phyloP scores from a whole-genome alignment of 2,329 filamentous ascomycete genomes.

The Verticillium isaacii region DNA sequence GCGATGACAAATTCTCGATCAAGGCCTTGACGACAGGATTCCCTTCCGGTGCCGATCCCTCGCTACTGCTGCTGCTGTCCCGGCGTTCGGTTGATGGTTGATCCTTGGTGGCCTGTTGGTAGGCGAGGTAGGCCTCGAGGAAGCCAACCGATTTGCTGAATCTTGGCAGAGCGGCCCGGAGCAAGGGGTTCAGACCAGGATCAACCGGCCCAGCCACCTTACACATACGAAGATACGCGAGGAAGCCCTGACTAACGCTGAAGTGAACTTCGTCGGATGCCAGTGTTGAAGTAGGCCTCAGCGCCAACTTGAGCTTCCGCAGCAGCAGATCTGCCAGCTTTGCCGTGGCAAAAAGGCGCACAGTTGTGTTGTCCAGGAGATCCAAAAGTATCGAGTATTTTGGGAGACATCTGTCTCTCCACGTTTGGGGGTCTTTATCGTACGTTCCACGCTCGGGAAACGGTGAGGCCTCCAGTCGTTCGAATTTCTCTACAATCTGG shows the following conservation, averaged over 20 bases:
- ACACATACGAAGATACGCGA: constrained; percentile 64
- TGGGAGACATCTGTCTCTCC: constrained; percentile 59
- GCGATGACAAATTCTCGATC: constrained; percentile 67
- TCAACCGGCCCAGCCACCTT: constrained; percentile 55
- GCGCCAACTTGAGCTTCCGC: constrained; percentile 59
- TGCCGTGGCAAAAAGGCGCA: constrained; percentile 62
- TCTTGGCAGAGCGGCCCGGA: constrained; percentile 61
- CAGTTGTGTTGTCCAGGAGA: constrained; percentile 54
- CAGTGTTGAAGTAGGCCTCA: constrained; percentile 55
- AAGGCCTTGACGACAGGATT: constrained; percentile 61
- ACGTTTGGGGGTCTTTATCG: constrained; percentile 56
- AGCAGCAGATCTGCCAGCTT: constrained; percentile 63
- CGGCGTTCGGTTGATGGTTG: constrained; percentile 6
- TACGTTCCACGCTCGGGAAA: constrained; percentile 61
- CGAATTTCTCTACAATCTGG: constrained; percentile 66
- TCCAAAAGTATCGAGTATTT: constrained; percentile 65
- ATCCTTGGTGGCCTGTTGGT: constrained; percentile 35
- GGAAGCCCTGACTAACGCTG: constrained; percentile 70
- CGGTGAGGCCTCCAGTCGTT: constrained; percentile 56
- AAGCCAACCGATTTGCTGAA: constrained; percentile 65
- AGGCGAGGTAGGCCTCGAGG: constrained; percentile 56
- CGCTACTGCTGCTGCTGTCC: constrained; percentile 35
- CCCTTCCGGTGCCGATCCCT: constrained; percentile 39
- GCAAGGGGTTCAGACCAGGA: constrained; percentile 54
- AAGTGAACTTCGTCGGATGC: constrained; percentile 64